Evolutionary conservation across 306 rosid genomes (phyloP), one percentile per base, ranked within the genome.

Genomic region (Morella rubra): DNA sequence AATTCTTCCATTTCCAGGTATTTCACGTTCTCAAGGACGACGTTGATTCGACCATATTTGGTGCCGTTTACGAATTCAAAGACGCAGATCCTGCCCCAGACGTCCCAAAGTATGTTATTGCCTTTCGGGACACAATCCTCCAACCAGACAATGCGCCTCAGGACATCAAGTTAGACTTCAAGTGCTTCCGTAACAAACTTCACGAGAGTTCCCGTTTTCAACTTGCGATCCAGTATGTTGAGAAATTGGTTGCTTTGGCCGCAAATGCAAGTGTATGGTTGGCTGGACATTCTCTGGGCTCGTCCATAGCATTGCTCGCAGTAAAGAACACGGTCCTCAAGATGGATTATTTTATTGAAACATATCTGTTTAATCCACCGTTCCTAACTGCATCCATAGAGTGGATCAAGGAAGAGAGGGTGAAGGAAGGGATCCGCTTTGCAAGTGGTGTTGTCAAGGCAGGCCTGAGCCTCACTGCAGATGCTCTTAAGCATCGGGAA

Each of bases 351-450:
- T 45, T 27, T 12, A 45, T 73, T 19, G 72, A 78, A 16, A 76
- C 84, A 1, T 85, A 71, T 61, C 77, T 85, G 1, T 85, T 82
- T 68, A 85, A 79, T 70, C 76, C 84, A 18, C 88, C 88, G 3
- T 79, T 76, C 69, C 24, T 49, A 6, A 62, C 84, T 3, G 54
- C 75, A 10, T 80, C 73, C 5, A 37, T 76, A 9, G 86, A 82
- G 52, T 32, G 71, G 27, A 41, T 76, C 6, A 64, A 59, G 3
- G 16, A 32, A 4, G 19, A 68, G 66, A 53, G 41, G 22, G 37
- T 84, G 15, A 71, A 65, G 22, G 20, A 24, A 5, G 73, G 73
- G 19, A 74, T 84, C 13, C 84, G 71, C 54, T 37, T 74, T 46
- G 76, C 62, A 2, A 32, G 44, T 9, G 22, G 71, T 51, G 42